A percentile compares a stretch with the other conserved stretches of the same genome.
These are phyloP conservation scores for Ampelomyces quisqualis DNA, from an alignment of 2,329 filamentous ascomycete species.

Conservation along the genomic window DNA sequence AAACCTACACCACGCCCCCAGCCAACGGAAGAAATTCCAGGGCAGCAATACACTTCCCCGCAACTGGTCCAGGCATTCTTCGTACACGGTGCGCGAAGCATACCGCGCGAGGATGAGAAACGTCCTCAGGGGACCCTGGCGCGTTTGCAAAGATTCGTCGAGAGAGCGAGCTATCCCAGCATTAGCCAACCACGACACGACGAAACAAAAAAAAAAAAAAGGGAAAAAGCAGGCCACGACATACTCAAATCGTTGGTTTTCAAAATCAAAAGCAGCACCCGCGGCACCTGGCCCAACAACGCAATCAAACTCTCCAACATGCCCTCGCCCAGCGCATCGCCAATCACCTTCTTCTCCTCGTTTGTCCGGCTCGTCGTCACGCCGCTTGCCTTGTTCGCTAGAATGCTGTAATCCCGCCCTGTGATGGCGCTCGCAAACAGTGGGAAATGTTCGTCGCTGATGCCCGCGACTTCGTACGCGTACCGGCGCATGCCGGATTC, in stretches of 20 bases:
- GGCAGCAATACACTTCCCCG: conserved; percentile 54
- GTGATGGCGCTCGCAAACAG: conserved; percentile 96
- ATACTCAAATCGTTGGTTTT: conserved; percentile 94
- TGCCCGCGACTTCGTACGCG: conserved; percentile 82
- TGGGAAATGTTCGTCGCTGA: conserved; percentile 86
- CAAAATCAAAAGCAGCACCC: conserved; percentile 89
- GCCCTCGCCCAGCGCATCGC: conserved; percentile 79
- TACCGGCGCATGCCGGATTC: conserved; percentile 84
- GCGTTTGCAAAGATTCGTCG: conserved; percentile 84
- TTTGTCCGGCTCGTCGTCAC: conserved; percentile 62
- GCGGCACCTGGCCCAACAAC: conserved; percentile 81
- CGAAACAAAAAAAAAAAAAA: neutral
- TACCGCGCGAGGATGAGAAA: conserved; percentile 67
- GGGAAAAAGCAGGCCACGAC: conserved; percentile 23
- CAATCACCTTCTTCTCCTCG: conserved; percentile 84
- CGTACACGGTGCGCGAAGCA: conserved; percentile 62
- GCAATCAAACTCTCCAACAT: conserved; percentile 86
- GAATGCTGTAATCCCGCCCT: conserved; percentile 80
- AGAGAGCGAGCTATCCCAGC: conserved; percentile 66
- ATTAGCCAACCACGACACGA: neutral
- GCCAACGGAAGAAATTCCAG: conserved; percentile 52
- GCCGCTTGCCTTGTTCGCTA: conserved; percentile 54
- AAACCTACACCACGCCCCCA: conserved; percentile 56
- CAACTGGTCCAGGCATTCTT: conserved; percentile 59
- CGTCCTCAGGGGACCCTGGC: conserved; percentile 60